phyloP scores from a whole-genome alignment of 495 filamentous ascomycete genomes.

The Xylaria telfairii region DNA sequence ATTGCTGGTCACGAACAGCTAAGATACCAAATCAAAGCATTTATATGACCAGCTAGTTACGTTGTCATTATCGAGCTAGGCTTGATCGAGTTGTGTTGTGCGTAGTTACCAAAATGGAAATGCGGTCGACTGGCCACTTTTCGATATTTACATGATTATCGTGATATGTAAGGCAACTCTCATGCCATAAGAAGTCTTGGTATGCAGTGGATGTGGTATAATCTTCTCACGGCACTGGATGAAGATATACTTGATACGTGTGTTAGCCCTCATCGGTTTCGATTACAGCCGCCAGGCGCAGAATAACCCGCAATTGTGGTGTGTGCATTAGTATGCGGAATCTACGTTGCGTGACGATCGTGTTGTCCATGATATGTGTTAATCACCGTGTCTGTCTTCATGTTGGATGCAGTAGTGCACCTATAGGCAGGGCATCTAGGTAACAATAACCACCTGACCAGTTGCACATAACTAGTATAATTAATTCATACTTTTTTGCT shows the following conservation, averaged over 20 bases:
- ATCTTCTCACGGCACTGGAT: background rate
- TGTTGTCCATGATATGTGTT: background rate
- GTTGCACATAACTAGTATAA: no score
- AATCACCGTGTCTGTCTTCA: background rate
- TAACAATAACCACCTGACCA: background rate
- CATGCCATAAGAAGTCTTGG: background rate
- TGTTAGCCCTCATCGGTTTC: background rate
- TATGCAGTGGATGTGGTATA: background rate
- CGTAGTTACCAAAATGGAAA: background rate
- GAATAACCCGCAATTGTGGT: background rate
- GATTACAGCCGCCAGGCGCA: background rate
- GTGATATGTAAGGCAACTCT: background rate
- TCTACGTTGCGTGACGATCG: background rate
- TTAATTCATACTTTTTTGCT: no score
- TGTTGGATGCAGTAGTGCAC: background rate
- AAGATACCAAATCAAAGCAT: background rate
- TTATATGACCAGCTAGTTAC: background rate
- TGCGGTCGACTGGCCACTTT: background rate
- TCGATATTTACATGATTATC: background rate
- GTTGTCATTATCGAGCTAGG: background rate
- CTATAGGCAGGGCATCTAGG: background rate
- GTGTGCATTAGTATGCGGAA: background rate
- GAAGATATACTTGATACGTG: background rate
- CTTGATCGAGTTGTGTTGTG: background rate
- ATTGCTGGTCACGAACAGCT: background rate